These are phyloP conservation scores for Salvia rosmarinus DNA, from an alignment of 257 asterid genomes.

Conservation along the genomic window DNA sequence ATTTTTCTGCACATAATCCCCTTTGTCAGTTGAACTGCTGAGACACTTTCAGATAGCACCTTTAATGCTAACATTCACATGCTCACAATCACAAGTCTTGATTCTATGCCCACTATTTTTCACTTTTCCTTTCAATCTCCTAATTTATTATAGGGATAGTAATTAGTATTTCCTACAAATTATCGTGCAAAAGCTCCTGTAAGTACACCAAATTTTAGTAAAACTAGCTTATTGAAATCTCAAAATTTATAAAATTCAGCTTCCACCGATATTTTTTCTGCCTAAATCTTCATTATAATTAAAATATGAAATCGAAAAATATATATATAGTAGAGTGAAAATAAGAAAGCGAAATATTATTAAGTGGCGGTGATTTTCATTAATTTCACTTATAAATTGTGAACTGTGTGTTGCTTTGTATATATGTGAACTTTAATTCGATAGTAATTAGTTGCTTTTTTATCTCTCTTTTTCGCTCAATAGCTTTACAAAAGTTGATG, in stretches of 20 bases:
- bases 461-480: conserved; percentile 26
- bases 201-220: too few relatives aligned
- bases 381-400: not conserved
- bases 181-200: too few relatives aligned
- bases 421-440: conserved; percentile 15
- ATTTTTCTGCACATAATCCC: conserved; percentile 35
- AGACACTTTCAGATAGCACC: conserved; percentile 37
- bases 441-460: conserved; percentile 29
- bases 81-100: conserved; percentile 24
- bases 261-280: too few relatives aligned
- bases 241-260: too few relatives aligned
- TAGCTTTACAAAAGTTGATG: conserved; percentile 39
- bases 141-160: not conserved
- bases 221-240: too few relatives aligned
- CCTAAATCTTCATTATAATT: too few relatives aligned
- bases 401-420: not conserved
- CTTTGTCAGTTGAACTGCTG: conserved; percentile 37
- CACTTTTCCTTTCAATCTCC: not conserved
- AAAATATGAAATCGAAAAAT: too few relatives aligned
- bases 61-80: conserved; percentile 30
- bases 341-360: too few relatives aligned
- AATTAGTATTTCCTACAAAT: too few relatives aligned
- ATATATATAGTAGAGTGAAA: too few relatives aligned
- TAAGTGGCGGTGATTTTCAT: conserved; percentile 23
- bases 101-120: not conserved